These are phyloP conservation scores for Dinochytrium kinnereticum DNA, from an alignment of 371 early-diverging fungal genomes.

Conservation along the genomic window DNA sequence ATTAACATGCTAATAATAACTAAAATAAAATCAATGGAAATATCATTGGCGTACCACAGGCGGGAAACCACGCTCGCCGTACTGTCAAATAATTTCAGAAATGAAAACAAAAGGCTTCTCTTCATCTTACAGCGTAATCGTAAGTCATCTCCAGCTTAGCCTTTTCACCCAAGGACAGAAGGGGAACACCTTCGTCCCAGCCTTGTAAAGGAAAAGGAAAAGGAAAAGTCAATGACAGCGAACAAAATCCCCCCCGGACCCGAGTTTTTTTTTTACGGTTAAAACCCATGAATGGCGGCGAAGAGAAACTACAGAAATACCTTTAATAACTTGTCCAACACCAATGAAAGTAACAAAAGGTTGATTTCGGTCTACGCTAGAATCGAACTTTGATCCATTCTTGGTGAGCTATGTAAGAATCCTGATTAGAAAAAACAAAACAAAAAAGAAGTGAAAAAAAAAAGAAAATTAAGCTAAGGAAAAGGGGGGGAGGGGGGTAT, in stretches of 20 bases:
- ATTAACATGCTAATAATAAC: neutral
- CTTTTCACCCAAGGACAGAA: constrained; percentile 72
- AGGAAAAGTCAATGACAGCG: neutral
- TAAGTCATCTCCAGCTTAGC: constrained; percentile 54
- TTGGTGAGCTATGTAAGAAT: constrained; percentile 53
- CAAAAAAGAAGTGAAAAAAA: neutral
- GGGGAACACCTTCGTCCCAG: constrained; percentile 85
- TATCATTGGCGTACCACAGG: constrained; percentile 20
- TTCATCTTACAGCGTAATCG: constrained; percentile 48
- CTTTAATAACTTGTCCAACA: constrained; percentile 90
- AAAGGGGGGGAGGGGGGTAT: too few relatives aligned
- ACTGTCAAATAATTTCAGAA: constrained; percentile 9
- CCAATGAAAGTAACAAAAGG: constrained; percentile 87
- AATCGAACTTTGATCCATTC: constrained; percentile 83
- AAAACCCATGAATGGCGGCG: too few relatives aligned
- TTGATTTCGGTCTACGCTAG: constrained; percentile 76
- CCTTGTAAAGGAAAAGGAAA: constrained; percentile 44
- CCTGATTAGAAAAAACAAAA: too few relatives aligned
- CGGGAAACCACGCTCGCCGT: constrained; percentile 51
- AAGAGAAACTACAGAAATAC: too few relatives aligned
- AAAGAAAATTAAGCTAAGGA: neutral
- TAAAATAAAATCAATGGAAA: neutral
- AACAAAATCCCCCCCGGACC: too few relatives aligned
- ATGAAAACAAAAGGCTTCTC: neutral
- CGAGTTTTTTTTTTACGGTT: too few relatives aligned